Base-by-base conservation (phyloP, 2,329 filamentous ascomycete genomes). In the Alternaria postmessia region DNA sequence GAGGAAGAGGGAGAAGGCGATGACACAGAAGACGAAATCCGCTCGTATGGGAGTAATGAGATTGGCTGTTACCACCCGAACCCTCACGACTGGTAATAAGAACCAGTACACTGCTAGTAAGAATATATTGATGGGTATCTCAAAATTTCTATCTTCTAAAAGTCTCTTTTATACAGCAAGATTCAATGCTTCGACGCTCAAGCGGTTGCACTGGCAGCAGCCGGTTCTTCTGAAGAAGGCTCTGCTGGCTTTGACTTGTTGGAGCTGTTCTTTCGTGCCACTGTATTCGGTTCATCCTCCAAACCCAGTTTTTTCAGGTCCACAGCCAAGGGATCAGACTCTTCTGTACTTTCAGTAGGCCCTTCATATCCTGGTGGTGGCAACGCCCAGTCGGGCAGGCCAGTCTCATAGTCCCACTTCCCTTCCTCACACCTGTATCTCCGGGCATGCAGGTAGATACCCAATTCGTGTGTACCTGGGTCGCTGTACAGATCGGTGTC, bases 401-500 rank as follows among this genome's bases (percentile, higher is more conserved):
- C 87, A 67, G 94, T 97, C 73, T 90, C 87, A 78, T 97, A 98
- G 54, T 88, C 88, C 95, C 95, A 99, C 54, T 84, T 84, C 4
- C 94, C 94, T 26, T 89, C 88, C 26, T 89, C 87, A 76, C 94
- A 94, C 68, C 94, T 90, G 77, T 99, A 99, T 46, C 92, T 88
- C 62, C 93, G 87, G 58, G 94, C 96, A 81, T 99, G 95, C 63
- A 99, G 84, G 86, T 94, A 99, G 41, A 99, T 90, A 0, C 92
- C 92, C 47, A 99, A 84, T 81, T 99, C 95, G 72, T 98, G 94
- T 42, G 85, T 81, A 1, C 94, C 94, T 0, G 95, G 95, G 74
- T 99, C 95, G 16, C 92, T 96, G 79, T 98, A 99, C 43, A 99
- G 83, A 22, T 92, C 91, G 20, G 95, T 97, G 59, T 90, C 86